phyloP scores from a whole-genome alignment of 2,329 filamentous ascomycete species.

The Venturia effusa region DNA sequence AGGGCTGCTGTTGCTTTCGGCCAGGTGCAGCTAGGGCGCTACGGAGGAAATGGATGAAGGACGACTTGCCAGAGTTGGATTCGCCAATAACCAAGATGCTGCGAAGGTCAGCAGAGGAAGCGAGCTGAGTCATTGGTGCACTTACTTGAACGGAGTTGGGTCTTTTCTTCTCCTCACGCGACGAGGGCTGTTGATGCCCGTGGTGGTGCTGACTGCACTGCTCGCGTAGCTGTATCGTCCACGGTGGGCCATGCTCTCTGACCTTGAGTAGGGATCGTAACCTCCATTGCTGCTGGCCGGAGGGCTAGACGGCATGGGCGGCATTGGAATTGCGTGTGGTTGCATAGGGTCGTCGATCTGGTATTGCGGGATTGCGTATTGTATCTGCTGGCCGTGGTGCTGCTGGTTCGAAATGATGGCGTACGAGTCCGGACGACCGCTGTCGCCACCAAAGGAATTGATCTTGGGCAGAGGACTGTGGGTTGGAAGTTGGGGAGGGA shows the following conservation, averaged over 20 bases:
- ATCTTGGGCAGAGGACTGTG: constrained; percentile 38
- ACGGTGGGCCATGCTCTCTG: constrained; percentile 93
- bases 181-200: constrained; percentile 71
- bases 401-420: constrained; percentile 44
- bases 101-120: neutral
- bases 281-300: constrained; percentile 39
- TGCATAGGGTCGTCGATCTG: constrained; percentile 12
- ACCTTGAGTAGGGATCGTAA: constrained; percentile 68
- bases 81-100: constrained; percentile 88
- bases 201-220: constrained; percentile 65
- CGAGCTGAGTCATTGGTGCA: constrained; percentile 17
- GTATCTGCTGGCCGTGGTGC: constrained; percentile 28
- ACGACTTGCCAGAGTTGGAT: constrained; percentile 83
- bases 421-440: constrained; percentile 49
- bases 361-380: neutral
- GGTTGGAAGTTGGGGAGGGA: constrained; percentile 48
- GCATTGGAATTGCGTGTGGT: constrained; percentile 3
- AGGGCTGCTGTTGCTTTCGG: constrained; percentile 53
- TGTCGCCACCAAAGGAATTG: constrained; percentile 52
- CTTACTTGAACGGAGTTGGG: constrained; percentile 96
- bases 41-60: constrained; percentile 91
- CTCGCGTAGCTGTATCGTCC: constrained; percentile 94
- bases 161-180: constrained; percentile 91
- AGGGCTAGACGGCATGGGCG: constrained; percentile 11
- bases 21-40: constrained; percentile 72